These are phyloP conservation scores for Termitomyces sp. DNA, from an alignment of 768 basidiomycete genomes.

Conservation along the genomic window DNA sequence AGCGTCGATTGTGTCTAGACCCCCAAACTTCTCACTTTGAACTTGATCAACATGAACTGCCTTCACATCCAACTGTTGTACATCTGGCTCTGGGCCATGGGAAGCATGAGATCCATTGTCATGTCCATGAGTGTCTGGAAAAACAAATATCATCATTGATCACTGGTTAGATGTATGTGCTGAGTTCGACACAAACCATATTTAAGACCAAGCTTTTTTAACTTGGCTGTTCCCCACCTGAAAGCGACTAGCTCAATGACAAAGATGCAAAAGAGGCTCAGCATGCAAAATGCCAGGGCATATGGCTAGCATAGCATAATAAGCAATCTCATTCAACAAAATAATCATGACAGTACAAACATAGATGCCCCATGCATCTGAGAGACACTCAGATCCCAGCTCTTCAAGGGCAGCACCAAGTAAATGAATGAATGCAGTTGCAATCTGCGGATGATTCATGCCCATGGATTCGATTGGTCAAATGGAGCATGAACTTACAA, in stretches of 20 bases:
- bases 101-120: constrained; percentile 51
- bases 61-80: too few relatives aligned
- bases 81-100: constrained; percentile 57
- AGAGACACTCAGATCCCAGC: constrained; percentile 64
- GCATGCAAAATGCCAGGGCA: constrained; percentile 72
- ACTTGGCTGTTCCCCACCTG: constrained; percentile 74
- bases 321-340: neutral
- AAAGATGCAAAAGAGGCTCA: constrained; percentile 81
- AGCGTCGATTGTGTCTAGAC: constrained; percentile 19
- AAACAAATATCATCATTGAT: neutral
- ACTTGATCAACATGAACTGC: too few relatives aligned
- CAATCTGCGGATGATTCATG: constrained; percentile 45
- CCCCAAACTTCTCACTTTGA: neutral
- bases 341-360: constrained; percentile 34
- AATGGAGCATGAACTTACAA: constrained; percentile 47
- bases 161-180: neutral
- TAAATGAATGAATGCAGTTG: constrained; percentile 86
- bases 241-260: constrained; percentile 82
- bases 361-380: constrained; percentile 65
- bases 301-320: constrained; percentile 51
- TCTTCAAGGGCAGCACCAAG: constrained; percentile 70
- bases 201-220: constrained; percentile 55
- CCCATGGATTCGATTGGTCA: neutral
- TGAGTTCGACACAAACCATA: constrained; percentile 40
- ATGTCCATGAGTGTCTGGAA: constrained; percentile 64